A percentile compares a stretch with the other conserved stretches of the same genome.
Conservation (phyloP, 805 yeast genomes). For the Brettanomyces sp. region DNA sequence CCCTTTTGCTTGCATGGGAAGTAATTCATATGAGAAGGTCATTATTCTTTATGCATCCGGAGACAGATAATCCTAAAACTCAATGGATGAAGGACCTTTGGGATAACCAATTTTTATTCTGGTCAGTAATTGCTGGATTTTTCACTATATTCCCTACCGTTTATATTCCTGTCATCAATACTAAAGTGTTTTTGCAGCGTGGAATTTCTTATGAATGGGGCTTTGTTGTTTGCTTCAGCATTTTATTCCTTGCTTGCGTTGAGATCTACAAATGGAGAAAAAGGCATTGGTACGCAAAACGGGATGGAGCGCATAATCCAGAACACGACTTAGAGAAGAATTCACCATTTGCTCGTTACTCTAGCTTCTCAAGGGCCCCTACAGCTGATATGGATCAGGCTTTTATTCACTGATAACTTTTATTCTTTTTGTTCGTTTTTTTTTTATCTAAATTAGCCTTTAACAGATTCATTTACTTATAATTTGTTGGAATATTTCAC, state of each 20-base stretch:
- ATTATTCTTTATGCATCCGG: conserved; percentile 62
- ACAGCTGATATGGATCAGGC: conserved; percentile 25
- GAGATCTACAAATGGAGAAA: conserved; percentile 64
- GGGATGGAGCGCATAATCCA: conserved; percentile 40
- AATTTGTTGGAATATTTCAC: no score
- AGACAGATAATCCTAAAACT: conserved; percentile 47
- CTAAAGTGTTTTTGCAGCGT: conserved; percentile 62
- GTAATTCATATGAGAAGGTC: conserved; percentile 66
- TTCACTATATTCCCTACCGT: conserved; percentile 70
- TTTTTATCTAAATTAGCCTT: no score
- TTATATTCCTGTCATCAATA: conserved; percentile 82
- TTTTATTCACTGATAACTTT: neutral
- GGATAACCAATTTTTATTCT: conserved; percentile 68
- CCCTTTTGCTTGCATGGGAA: conserved; percentile 76
- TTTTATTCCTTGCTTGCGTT: conserved; percentile 47
- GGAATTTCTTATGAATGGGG: conserved; percentile 80
- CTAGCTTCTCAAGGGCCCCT: conserved; percentile 46
- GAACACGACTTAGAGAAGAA: conserved; percentile 54
- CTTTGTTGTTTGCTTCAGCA: conserved; percentile 49
- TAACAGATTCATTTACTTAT: neutral
- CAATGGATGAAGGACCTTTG: conserved; percentile 59
- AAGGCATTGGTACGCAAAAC: conserved; percentile 41
- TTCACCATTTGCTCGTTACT: conserved; percentile 54
- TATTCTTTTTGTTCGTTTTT: neutral
- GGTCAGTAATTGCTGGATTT: conserved; percentile 70